Conservation (phyloP, 2,329 filamentous ascomycete genomes). For the Sclerotinia nivalis region DNA sequence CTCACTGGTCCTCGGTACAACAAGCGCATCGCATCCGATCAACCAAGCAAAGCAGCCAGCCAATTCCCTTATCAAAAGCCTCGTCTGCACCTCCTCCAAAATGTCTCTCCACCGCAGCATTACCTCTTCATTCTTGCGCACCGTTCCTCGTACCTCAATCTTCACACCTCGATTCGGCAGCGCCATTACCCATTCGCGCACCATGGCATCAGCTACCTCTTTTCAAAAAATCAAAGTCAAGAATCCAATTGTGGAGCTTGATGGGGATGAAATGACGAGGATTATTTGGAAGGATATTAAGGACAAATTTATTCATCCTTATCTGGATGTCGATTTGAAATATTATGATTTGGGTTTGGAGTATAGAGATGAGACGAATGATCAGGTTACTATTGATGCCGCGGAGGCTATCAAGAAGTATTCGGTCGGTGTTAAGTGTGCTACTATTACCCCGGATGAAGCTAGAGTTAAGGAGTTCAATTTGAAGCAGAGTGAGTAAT, state of each 20-base stretch:
- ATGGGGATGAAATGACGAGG: conserved; percentile 94
- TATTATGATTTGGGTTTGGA: conserved; percentile 94
- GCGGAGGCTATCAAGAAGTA: conserved; percentile 99
- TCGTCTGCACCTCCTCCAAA: background rate
- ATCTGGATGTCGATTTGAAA: conserved; percentile 96
- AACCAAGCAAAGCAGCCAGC: background rate
- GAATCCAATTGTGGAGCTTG: conserved; percentile 97
- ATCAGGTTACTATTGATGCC: conserved; percentile 92
- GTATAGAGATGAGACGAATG: conserved; percentile 94
- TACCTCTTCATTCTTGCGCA: conserved; percentile 11
- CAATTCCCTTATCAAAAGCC: conserved; percentile 2
- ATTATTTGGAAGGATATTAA: conserved; percentile 99
- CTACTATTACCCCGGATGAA: conserved; percentile 98
- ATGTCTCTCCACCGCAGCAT: conserved; percentile 20
- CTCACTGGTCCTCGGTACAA: conserved; percentile 13
- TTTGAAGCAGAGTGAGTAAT: conserved; percentile 84
- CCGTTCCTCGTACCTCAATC: conserved; percentile 11
- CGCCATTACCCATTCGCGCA: conserved; percentile 45
- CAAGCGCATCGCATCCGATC: conserved; percentile 5
- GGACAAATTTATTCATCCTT: conserved; percentile 96
- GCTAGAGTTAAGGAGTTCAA: conserved; percentile 96
- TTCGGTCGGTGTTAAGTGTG: conserved; percentile 97
- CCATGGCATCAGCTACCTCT: conserved; percentile 53
- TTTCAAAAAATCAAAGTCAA: conserved; percentile 96
- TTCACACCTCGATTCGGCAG: conserved; percentile 29